Base-by-base conservation (phyloP, 352 stramenopile species). In the Phytophthora cactorum region DNA sequence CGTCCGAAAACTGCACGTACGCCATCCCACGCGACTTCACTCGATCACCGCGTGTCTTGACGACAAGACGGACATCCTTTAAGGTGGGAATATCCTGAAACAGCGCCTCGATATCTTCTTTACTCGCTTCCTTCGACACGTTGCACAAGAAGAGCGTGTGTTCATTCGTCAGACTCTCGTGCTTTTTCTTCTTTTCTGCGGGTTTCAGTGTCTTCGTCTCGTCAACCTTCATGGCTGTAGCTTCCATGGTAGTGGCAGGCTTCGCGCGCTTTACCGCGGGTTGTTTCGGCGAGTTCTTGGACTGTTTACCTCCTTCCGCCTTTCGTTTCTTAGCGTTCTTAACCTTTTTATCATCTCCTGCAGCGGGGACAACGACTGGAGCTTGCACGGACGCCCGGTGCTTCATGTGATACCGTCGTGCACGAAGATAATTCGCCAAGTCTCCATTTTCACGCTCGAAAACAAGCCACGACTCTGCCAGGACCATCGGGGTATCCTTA, bases 1-100 rank as follows among this genome's bases (percentile, higher is more conserved):
- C 81, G 43, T 89, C 69, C 1, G 60, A 45, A 52, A 90, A 90
- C 54, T 91, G 78, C 4, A 91, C 80, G 55, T 93, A 93, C 32
- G 85, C 85, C 80, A 93, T 91, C 11, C 85, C 85, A 47, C 85
- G 77, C 12, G 85, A 90, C 62, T 90, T 90, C 9, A 82, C 59
- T 27, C 82, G 81, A 43, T 74, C 77, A 36, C 75, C 79, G 11
- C 85, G 81, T 50, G 70, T 73, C 51, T 93, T 93, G 12, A 86
- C 79, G 2, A 93, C 78, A 5, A 93, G 70, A 8, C 84, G 79
- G 29, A 90, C 81, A 8, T 90, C 80, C 31, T 80, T 79, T 25
- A 93, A 66, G 0, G 64, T 73, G 9, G 77, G 34, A 52, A 91
- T 84, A 22, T 78, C 70, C 0, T 36, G 49, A 57, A 91, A 91